phyloP scores from a whole-genome alignment of 2,329 filamentous ascomycete species.

The Penicillium sp. region DNA sequence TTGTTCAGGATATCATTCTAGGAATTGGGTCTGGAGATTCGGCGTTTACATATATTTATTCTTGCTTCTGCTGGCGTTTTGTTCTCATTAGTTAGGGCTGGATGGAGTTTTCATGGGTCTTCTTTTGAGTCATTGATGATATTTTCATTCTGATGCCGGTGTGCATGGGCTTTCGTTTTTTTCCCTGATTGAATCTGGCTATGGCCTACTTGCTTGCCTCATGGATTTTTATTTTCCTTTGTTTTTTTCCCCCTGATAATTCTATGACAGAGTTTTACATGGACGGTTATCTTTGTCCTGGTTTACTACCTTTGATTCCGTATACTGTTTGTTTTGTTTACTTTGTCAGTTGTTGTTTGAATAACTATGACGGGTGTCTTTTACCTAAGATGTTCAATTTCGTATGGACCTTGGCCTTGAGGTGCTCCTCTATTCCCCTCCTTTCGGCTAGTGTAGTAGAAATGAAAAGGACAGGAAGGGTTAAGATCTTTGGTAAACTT shows the following conservation, averaged over 20 bases:
- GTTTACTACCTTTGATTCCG: not conserved
- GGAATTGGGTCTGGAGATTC: conserved; percentile 24
- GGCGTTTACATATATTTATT: conserved; percentile 27
- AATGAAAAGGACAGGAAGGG: no score
- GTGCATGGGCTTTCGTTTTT: conserved; percentile 14
- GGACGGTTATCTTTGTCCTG: not conserved
- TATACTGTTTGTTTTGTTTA: not conserved
- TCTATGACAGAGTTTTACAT: conserved; percentile 3
- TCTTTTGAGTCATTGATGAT: conserved; percentile 9
- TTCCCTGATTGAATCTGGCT: not conserved
- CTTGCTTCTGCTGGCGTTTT: conserved; percentile 20
- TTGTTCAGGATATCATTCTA: conserved; percentile 30
- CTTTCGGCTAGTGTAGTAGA: no score
- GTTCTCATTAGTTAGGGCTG: conserved; percentile 14
- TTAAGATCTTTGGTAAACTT: no score
- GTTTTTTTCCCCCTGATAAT: conserved; percentile 12
- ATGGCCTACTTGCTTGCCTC: conserved; percentile 8
- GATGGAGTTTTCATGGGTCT: conserved; percentile 7
- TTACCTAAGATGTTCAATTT: not conserved
- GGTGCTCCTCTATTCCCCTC: no score
- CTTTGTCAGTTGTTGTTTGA: not conserved
- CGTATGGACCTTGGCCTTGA: not conserved
- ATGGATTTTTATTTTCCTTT: conserved; percentile 11
- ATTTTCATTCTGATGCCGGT: not conserved
- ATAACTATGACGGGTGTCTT: not conserved